Percentiles rank a stretch among this genome's conserved stretches.
Conservation (phyloP, 192 early-diverging fungal species). For the Cetraspora pellucida region DNA sequence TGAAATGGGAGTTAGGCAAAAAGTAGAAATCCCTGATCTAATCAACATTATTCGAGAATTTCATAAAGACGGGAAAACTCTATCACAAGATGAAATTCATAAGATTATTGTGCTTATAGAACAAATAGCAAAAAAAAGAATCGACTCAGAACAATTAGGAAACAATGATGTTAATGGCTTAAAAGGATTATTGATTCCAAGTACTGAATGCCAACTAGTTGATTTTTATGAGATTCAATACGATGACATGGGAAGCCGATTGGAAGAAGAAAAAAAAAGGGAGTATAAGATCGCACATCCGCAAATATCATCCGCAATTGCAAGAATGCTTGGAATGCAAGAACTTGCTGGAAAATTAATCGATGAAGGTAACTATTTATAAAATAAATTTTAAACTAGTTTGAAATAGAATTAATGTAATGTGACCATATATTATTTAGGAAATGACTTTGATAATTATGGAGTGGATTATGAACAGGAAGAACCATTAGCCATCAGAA, state of each 20-base stretch:
- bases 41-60: not conserved
- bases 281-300: not conserved
- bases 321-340: not conserved
- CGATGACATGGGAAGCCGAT: slow-evolving; percentile 1
- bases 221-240: slow-evolving; percentile 13
- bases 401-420: too few relatives aligned
- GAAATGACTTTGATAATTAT: not conserved
- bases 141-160: not conserved
- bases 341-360: not conserved
- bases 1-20: not conserved
- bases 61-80: not conserved
- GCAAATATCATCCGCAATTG: not conserved
- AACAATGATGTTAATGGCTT: not conserved
- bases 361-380: not conserved
- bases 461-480: not conserved
- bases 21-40: not conserved
- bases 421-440: not conserved
- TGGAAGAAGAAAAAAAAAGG: not conserved
- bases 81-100: not conserved
- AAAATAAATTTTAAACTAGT: too few relatives aligned
- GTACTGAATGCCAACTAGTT: not conserved
- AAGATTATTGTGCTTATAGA: not conserved
- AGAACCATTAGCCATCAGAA: slow-evolving; percentile 13
- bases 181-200: slow-evolving; percentile 8
- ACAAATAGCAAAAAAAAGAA: slow-evolving; percentile 2